phyloP scores from a whole-genome alignment of 768 basidiomycete genomes.

The Naganishia vishniacii region DNA sequence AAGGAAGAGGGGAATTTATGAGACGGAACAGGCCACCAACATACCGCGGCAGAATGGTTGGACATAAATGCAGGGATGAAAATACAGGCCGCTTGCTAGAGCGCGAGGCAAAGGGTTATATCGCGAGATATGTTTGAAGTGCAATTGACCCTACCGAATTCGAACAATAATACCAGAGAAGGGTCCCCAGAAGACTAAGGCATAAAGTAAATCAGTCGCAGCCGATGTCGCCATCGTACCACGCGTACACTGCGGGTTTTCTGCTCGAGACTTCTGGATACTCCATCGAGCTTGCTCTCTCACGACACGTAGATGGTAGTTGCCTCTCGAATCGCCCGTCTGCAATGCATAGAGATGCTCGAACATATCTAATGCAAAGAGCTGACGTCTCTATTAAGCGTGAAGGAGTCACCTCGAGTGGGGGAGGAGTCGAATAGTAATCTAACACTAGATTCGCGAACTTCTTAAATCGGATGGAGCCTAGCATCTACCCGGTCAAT shows the following conservation, averaged over 20 bases:
- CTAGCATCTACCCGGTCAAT: too few relatives aligned
- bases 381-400: background rate
- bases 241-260: constrained; percentile 18
- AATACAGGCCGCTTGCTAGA: too few relatives aligned
- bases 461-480: too few relatives aligned
- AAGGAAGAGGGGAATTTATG: too few relatives aligned
- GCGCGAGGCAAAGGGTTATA: too few relatives aligned
- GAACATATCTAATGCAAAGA: constrained; percentile 16
- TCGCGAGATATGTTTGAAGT: too few relatives aligned
- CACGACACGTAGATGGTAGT: constrained; percentile 19
- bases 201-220: background rate
- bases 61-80: too few relatives aligned
- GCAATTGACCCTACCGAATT: too few relatives aligned
- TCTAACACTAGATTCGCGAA: too few relatives aligned
- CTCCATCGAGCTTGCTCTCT: constrained; percentile 17
- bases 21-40: too few relatives aligned
- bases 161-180: constrained; percentile 9
- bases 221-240: too few relatives aligned
- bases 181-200: constrained; percentile 14
- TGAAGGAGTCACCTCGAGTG: constrained; percentile 4
- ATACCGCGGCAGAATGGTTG: too few relatives aligned
- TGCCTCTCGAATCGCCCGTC: constrained; percentile 15
- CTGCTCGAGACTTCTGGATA: constrained; percentile 20
- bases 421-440: constrained; percentile 11
- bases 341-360: constrained; percentile 18